Evolutionary conservation across 495 filamentous ascomycete genomes (phyloP), one percentile per base, ranked within the genome.

Genomic region (Apodospora peruviana): DNA sequence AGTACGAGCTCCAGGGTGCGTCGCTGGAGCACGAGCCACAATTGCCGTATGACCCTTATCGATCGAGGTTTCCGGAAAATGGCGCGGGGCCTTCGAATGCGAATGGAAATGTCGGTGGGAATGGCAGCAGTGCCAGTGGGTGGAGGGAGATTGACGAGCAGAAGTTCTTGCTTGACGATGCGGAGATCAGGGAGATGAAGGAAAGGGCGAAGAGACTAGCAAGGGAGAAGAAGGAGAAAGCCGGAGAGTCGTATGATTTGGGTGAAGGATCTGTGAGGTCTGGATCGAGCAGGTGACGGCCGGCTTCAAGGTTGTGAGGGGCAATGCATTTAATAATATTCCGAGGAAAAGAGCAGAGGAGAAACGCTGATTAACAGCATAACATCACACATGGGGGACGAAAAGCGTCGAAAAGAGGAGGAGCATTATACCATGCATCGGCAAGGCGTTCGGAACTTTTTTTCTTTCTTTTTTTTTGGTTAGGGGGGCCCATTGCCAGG

Each of bases 1-100:
- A 66, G 47, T 56, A 65, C n/a, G 63, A 66, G 47, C 48, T 66
- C 0, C 61, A 53, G 5, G 63, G 61, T 0, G 45, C 59, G 2
- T 52, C 51, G 17, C 53, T 47, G 4, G 44, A 62, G 44, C 42
- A 53, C 16, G 58, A 49, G 37, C 56, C 58, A 20, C 55, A 61
- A 27, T 34, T 61, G 43, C 58, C 61, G 9, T 58, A 53, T 22
- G 35, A 55, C 11, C 48, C 49, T 12, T 60, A 61, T 19, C 27
- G 27, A 32, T 45, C 46, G 23, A 43, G 21, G 4, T 50, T 52
- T 20, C 34, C 45, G 0, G 45, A 53, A 36, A 32, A 14, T 32
- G 27, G 14, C 14, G 56, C 50, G 2, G 45, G 53, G 1, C 45
- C 42, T 12, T 47, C 44, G 20, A 44, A 19, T 23, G 40, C n/a